phyloP scores from a whole-genome alignment of 768 basidiomycete species.

The Amanita rubescens region DNA sequence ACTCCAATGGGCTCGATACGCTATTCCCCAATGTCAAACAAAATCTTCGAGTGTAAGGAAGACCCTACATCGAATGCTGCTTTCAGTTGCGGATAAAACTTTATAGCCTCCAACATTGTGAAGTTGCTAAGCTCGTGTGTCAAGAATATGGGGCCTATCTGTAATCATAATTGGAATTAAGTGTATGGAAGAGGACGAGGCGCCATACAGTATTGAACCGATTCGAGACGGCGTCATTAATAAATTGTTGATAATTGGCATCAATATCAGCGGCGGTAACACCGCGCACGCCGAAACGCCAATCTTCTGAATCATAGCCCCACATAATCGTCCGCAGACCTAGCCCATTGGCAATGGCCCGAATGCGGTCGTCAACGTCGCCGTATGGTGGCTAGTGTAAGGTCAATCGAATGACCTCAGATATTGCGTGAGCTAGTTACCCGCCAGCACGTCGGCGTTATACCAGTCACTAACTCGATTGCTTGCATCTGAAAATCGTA shows the following conservation, averaged over 20 bases:
- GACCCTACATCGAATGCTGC: constrained; percentile 36
- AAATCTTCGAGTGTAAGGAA: neutral
- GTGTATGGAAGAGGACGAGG: neutral
- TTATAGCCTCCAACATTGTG: constrained; percentile 55
- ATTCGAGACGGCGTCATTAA: constrained; percentile 37
- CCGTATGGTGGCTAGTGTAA: constrained; percentile 49
- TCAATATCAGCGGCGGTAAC: constrained; percentile 39
- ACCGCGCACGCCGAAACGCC: constrained; percentile 49
- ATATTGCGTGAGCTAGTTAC: constrained; percentile 22
- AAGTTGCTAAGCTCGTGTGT: constrained; percentile 55
- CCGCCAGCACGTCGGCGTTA: constrained; percentile 57
- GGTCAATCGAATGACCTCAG: neutral
- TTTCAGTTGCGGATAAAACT: constrained; percentile 39
- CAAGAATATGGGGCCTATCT: constrained; percentile 46
- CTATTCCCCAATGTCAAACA: constrained; percentile 14
- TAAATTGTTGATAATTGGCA: constrained; percentile 46
- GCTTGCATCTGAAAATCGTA: constrained; percentile 33
- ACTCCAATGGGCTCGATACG: constrained; percentile 48
- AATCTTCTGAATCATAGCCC: constrained; percentile 66
- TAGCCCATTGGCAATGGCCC: constrained; percentile 60
- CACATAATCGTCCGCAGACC: constrained; percentile 69
- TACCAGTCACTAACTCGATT: constrained; percentile 46
- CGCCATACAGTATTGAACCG: constrained; percentile 28
- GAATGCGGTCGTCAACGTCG: constrained; percentile 70
- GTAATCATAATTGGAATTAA: neutral